Base-by-base conservation (phyloP, 176 grass and related monocot species). In the Panicum miliaceum region DNA sequence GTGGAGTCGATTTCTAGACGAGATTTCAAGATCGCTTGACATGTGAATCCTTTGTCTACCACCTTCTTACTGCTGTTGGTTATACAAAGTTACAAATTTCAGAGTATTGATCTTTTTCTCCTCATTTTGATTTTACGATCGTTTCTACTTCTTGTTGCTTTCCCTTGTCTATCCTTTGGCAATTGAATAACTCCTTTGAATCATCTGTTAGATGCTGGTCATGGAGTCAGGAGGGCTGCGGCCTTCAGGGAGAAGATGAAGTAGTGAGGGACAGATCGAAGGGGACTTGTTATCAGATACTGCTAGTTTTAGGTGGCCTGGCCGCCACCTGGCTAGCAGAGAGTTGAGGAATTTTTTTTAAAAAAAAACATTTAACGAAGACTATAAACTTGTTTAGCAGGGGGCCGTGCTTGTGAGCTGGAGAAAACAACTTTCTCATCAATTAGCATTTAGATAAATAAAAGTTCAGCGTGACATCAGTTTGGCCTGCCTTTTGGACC, bases 391-490 rank as follows among this genome's bases (percentile, higher is more conserved):
- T 42, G 68, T 51, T 32, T 46, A 47, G 45, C 45, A 47, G 12
- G 45, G 9, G 45, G 10, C 45, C 12, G 45, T 47, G 45, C 19
- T 20, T 50, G 51, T 77, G 58, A 66, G 47, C 81, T 88, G 53
- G 62, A 61, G n/a, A 41, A 67, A 71, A 82, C 26, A 61, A 54
- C 64, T 77, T 75, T 29, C 73, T 23, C 69, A 64, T 78, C 64
- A 82, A 57, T 29, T 59, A 73, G 65, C 3, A 9, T 77, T 77
- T 54, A 12, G 11, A 57, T 20, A 74, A 79, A 79, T 50, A 48
- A 48, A 80, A 50, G 7, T 53, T 60, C 61, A 60, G 29, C 29
- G 48, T 84, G 65, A 78, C 84, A 86, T 90, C 64, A 78, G 46
- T 78, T 78, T 41, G 25, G 16, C 46, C 26, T 69, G 70, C n/a